Percentiles rank a stretch among this genome's conserved stretches.
These are phyloP conservation scores for Parachaetomium inaequale DNA, from an alignment of 495 filamentous ascomycete species.

Conservation along the genomic window DNA sequence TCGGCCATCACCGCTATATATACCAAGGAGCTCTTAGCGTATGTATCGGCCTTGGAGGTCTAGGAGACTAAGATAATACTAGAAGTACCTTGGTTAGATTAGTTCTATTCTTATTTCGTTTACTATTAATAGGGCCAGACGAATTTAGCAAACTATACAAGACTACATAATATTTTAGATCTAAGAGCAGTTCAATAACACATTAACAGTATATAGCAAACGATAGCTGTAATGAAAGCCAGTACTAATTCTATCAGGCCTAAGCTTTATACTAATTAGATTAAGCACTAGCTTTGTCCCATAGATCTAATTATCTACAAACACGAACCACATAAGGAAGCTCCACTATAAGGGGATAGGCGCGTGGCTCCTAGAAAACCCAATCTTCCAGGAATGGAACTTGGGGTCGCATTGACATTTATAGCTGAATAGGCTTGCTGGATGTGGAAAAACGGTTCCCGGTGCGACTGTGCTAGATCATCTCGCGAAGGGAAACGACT, in stretches of 20 bases:
- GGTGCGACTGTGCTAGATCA: background rate
- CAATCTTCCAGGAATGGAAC: background rate
- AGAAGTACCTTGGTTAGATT: constrained; percentile 1
- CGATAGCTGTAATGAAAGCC: constrained; percentile 7
- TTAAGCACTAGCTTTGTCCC: constrained; percentile 13
- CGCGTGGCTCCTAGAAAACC: constrained; percentile 2
- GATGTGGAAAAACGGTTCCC: constrained; percentile 1
- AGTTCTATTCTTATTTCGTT: constrained; percentile 1
- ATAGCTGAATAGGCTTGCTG: background rate
- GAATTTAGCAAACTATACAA: background rate
- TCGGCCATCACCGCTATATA: constrained; percentile 33
- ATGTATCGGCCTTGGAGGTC: constrained; percentile 1
- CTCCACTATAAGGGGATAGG: constrained; percentile 7
- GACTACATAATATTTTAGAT: background rate
- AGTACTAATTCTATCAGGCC: constrained; percentile 9
- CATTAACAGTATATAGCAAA: constrained; percentile 10
- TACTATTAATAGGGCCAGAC: background rate
- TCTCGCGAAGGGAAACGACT: background rate
- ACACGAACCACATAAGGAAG: constrained; percentile 3
- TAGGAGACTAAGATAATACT: background rate
- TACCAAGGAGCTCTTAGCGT: constrained; percentile 26
- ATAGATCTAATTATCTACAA: constrained; percentile 13
- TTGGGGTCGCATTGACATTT: background rate
- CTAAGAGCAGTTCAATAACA: constrained; percentile 3
- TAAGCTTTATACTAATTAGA: constrained; percentile 5